Evolutionary conservation across 805 yeast genomes (phyloP), one percentile per base, ranked within the genome.

Genomic region (Trichomonascus vanleenenianus): DNA sequence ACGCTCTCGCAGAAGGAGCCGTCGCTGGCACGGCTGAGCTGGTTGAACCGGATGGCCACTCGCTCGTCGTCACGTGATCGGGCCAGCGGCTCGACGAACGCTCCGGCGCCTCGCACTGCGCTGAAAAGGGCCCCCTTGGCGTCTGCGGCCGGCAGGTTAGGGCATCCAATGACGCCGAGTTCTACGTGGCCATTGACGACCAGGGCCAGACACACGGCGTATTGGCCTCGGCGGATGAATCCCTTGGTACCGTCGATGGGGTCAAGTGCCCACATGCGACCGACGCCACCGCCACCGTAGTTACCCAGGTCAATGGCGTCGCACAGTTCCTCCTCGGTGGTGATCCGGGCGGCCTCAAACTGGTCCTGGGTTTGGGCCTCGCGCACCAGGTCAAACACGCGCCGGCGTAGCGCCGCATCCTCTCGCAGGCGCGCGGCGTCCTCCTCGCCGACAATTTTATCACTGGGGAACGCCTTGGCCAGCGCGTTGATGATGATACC

Each of bases 231-330:
- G 59, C 99, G 74, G 45, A 93, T 68, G 61, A 93, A 93, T 0
- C 99, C 99, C 62, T 82, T 93, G 16, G 99, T 93, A 6, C 99
- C 99, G 60, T 93, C 99, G 50, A 93, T 89, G 34, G 99, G 99
- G 60, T 93, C 99, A 58, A 93, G 68, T 0, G 97, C 95, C 99
- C 99, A 93, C 61, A 86, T 79, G 50, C 98, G 72, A 19, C 95
- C 95, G 32, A 64, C 69, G 30, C 66, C 54, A 3, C 97, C 95
- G 45, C 97, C 97, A 50, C 72, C 62, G 34, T 84, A 85, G 57
- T 76, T 73, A 40, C 98, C 98, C 49, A 72, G 66, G 60, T 88
- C 96, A 47, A 93, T 84, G 20, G 83, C 72, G 4, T 75, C 70
- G 52, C 75, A 74, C 41, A 91, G 72, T 30, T 75, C 72, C 1